phyloP scores from a whole-genome alignment of 2,329 filamentous ascomycete species.

The Catunica adiposa region DNA sequence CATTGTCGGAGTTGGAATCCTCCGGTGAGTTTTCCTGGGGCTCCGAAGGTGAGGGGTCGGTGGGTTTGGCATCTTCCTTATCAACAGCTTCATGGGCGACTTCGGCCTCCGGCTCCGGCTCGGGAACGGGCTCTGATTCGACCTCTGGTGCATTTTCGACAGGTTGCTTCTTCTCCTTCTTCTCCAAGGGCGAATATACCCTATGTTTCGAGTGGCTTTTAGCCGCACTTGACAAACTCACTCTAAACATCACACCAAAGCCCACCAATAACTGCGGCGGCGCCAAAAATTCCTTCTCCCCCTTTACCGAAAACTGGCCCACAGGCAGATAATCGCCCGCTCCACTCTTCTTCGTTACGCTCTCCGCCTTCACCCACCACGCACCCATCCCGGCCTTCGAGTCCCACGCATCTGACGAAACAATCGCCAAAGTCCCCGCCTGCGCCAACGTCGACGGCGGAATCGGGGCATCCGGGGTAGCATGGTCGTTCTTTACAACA shows the following conservation, averaged over 20 bases:
- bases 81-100: conserved; percentile 16
- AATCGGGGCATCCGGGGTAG: conserved; percentile 66
- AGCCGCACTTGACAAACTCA: conserved; percentile 69
- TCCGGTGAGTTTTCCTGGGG: background rate
- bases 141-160: conserved; percentile 25
- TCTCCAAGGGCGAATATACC: conserved; percentile 16
- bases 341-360: conserved; percentile 72
- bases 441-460: conserved; percentile 83
- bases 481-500: conserved; percentile 74
- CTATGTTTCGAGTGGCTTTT: conserved; percentile 59
- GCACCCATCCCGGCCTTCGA: conserved; percentile 90
- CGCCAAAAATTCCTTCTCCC: conserved; percentile 80
- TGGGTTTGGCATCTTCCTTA: too few species aligned
- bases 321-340: conserved; percentile 64
- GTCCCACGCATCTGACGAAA: conserved; percentile 83
- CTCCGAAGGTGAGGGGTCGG: too few species aligned
- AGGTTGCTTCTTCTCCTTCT: conserved; percentile 17
- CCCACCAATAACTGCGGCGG: conserved; percentile 78
- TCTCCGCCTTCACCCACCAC: conserved; percentile 85
- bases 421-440: conserved; percentile 70
- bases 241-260: conserved; percentile 71
- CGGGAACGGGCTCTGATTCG: conserved; percentile 2
- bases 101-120: background rate
- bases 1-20: conserved; percentile 16
- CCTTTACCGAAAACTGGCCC: conserved; percentile 65